Evolutionary conservation across 164 flowering plant genomes (phyloP).

Genomic region (Sextonia rubra): DNA sequence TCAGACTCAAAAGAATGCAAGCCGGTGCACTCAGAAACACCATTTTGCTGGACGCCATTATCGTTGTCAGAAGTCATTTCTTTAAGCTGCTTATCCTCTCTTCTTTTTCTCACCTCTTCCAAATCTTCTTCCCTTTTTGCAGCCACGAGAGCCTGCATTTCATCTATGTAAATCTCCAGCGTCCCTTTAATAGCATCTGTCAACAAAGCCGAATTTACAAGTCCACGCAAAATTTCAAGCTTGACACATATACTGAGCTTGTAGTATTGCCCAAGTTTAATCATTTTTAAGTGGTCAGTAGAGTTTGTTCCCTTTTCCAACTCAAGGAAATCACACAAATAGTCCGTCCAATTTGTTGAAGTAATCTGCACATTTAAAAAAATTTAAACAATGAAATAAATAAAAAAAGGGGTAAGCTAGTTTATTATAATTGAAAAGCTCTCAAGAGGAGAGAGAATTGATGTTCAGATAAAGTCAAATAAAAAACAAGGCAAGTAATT

Average conservation of each 20-base stretch:
- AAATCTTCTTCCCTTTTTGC: constrained; percentile 13
- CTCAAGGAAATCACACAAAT: constrained; percentile 13
- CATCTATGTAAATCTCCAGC: constrained; percentile 10
- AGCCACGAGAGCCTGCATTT: constrained; percentile 10
- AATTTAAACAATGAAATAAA: background rate
- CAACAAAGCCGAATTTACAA: constrained; percentile 12
- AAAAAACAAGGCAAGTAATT: background rate
- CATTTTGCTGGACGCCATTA: background rate
- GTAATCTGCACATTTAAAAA: constrained; percentile 9
- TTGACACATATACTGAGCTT: constrained; percentile 9
- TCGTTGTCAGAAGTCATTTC: background rate
- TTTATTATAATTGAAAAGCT: background rate
- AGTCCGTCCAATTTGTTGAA: constrained; percentile 13
- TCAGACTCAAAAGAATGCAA: background rate
- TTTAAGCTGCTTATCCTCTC: constrained; percentile 12
- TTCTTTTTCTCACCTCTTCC: constrained; percentile 10
- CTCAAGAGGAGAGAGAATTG: background rate
- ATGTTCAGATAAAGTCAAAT: background rate
- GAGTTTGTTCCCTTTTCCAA: constrained; percentile 3
- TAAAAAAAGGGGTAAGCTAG: background rate
- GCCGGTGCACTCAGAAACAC: background rate
- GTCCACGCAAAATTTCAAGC: constrained; percentile 12
- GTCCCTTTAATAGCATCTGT: constrained; percentile 14
- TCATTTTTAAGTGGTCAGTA: constrained; percentile 6
- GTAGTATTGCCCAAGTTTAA: constrained; percentile 7